Percentiles rank a stretch among this genome's conserved stretches.
phyloP scores from a whole-genome alignment of 257 asterid genomes.

The Eucommia ulmoides region DNA sequence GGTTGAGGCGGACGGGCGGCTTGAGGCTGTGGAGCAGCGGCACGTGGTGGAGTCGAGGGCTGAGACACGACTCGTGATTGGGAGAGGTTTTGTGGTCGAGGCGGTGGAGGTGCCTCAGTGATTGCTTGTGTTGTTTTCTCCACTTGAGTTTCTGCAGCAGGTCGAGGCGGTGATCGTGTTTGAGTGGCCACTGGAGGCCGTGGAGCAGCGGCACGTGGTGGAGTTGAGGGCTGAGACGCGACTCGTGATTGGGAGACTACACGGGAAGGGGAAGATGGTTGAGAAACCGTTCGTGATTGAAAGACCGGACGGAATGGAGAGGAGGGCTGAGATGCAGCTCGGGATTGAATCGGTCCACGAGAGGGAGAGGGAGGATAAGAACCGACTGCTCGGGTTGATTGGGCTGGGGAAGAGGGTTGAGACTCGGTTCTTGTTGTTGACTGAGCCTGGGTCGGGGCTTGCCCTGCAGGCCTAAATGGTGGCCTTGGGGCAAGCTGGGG shows the following conservation, averaged over 20 bases:
- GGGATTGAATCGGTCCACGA: slow-evolving; percentile 20
- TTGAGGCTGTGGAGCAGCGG: no score
- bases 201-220: neutral
- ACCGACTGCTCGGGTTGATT: slow-evolving; percentile 8
- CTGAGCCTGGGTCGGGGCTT: slow-evolving; percentile 3
- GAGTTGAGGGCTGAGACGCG: neutral
- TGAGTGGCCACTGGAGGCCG: neutral
- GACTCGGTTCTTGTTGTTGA: slow-evolving; percentile 12
- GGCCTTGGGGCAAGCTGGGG: slow-evolving; percentile 13
- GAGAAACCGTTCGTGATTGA: slow-evolving; percentile 13
- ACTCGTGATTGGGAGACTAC: neutral
- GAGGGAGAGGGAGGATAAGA: slow-evolving; percentile 22
- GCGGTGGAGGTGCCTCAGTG: slow-evolving; percentile 2
- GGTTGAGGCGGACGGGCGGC: neutral
- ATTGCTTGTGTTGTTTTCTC: neutral
- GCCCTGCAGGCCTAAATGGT: slow-evolving; percentile 17
- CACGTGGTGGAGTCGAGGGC: slow-evolving; percentile 16
- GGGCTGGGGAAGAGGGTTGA: slow-evolving; percentile 28
- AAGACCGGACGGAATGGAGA: slow-evolving; percentile 26
- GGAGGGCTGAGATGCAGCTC: slow-evolving; percentile 18
- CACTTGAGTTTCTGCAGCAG: slow-evolving; percentile 15
- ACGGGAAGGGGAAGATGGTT: slow-evolving; percentile 22
- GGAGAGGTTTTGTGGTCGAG: slow-evolving; percentile 13
- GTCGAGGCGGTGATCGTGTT: neutral
- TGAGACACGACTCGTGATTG: slow-evolving; percentile 10